Evolutionary conservation across 2,329 filamentous ascomycete genomes (phyloP).

Genomic region (Mycosphaerella arachidis): DNA sequence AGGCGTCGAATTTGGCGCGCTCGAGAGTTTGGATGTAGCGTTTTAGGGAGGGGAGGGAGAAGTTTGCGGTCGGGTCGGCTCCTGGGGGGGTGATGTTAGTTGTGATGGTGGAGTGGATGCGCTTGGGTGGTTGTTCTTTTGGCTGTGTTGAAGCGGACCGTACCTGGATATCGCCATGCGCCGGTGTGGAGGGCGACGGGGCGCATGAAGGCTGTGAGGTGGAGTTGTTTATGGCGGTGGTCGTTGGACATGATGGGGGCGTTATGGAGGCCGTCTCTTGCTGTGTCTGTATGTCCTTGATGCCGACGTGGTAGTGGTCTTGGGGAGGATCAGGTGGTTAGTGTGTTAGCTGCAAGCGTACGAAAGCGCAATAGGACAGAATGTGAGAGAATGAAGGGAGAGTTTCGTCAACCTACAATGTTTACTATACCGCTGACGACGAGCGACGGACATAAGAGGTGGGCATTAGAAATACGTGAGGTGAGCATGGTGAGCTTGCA

Average conservation of each 20-base stretch:
- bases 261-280: not conserved
- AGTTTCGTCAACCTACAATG: not conserved
- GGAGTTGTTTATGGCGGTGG: slow-evolving; percentile 7
- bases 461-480: not conserved
- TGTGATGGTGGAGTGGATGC: too few species aligned
- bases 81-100: slow-evolving; percentile 13
- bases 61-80: slow-evolving; percentile 54
- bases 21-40: slow-evolving; percentile 51
- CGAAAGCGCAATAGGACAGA: not conserved
- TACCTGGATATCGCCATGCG: slow-evolving; percentile 34
- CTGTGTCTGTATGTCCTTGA: not conserved
- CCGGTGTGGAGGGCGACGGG: slow-evolving; percentile 50
- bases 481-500: not conserved
- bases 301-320: too few species aligned
- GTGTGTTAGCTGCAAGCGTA: too few species aligned
- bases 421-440: not conserved
- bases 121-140: too few species aligned
- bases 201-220: slow-evolving; percentile 15
- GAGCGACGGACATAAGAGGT: not conserved
- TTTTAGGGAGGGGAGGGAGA: slow-evolving; percentile 52
- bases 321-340: not conserved
- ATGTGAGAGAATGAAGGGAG: not conserved
- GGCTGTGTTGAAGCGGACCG: too few species aligned
- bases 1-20: slow-evolving; percentile 47
- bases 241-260: slow-evolving; percentile 1